A percentile compares a stretch with the other conserved stretches of the same genome.
These are phyloP conservation scores for Naegleria lovaniensis DNA, from an alignment of 208 protist genomes.

Conservation along the genomic window DNA sequence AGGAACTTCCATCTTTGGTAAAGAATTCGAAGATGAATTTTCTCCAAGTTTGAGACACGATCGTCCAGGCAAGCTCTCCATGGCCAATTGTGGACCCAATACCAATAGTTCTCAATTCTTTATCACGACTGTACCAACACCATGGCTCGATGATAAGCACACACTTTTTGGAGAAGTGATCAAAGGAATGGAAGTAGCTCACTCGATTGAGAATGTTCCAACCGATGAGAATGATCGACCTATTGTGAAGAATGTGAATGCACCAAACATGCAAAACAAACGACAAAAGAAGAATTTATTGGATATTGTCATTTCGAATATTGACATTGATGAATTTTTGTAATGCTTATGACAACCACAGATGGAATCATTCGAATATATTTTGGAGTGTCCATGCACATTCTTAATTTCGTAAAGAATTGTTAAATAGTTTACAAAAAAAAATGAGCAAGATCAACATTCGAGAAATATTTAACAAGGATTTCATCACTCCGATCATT, in stretches of 20 bases:
- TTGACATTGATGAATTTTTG: slow-evolving; percentile 14
- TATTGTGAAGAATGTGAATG: neutral
- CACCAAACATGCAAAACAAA: neutral
- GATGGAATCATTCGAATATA: too few species aligned
- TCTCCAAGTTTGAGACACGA: slow-evolving; percentile 44
- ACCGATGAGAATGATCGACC: slow-evolving; percentile 55
- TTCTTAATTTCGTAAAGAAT: neutral
- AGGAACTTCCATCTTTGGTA: slow-evolving; percentile 62
- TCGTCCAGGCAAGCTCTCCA: slow-evolving; percentile 56
- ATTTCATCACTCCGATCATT: neutral
- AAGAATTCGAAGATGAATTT: slow-evolving; percentile 82
- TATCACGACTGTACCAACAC: slow-evolving; percentile 40
- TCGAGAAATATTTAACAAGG: neutral
- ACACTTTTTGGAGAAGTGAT: slow-evolving; percentile 70
- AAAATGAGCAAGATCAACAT: neutral
- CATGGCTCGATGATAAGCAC: slow-evolving; percentile 54
- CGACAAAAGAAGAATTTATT: neutral
- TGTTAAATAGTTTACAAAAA: too few species aligned
- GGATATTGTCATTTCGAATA: neutral
- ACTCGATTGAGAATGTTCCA: slow-evolving; percentile 59
- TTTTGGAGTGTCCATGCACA: too few species aligned
- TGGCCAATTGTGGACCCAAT: slow-evolving; percentile 69
- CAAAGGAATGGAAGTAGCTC: slow-evolving; percentile 57
- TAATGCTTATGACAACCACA: too few species aligned
- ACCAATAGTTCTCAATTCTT: slow-evolving; percentile 53